These are phyloP conservation scores for Aschersonia sp. DNA, from an alignment of 2,329 filamentous ascomycete species.

Conservation along the genomic window DNA sequence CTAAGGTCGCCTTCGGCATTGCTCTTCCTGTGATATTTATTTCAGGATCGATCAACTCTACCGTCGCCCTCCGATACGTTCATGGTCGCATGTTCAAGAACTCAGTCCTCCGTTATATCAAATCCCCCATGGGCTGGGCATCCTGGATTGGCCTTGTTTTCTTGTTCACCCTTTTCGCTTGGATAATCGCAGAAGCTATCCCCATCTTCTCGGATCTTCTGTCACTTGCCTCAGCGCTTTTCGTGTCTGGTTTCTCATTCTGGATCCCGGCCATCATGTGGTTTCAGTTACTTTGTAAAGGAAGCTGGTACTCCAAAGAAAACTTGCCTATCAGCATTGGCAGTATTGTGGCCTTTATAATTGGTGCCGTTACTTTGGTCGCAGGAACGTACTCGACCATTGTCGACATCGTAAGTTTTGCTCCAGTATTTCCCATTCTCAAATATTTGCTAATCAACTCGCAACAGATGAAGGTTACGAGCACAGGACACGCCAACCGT, in stretches of 20 bases:
- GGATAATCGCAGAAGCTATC: constrained; percentile 55
- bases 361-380: constrained; percentile 12
- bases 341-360: constrained; percentile 12
- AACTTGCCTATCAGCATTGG: constrained; percentile 12
- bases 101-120: constrained; percentile 20
- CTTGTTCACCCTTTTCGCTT: constrained; percentile 44
- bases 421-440: too few species aligned
- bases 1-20: constrained; percentile 50
- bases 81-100: constrained; percentile 21
- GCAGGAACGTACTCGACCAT: constrained; percentile 16
- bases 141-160: constrained; percentile 44
- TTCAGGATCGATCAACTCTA: constrained; percentile 48
- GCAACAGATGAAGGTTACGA: constrained; percentile 9
- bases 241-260: constrained; percentile 21
- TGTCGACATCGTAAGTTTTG: constrained; percentile 13
- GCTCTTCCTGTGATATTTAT: constrained; percentile 55
- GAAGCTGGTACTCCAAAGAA: constrained; percentile 11
- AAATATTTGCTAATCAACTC: neutral
- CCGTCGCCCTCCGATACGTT: constrained; percentile 21
- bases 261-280: constrained; percentile 11
- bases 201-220: constrained; percentile 56
- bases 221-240: constrained; percentile 29
- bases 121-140: constrained; percentile 23
- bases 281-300: constrained; percentile 8
- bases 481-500: constrained; percentile 5